A percentile compares a stretch with the other conserved stretches of the same genome.
Conservation (phyloP, 2,329 filamentous ascomycete genomes). For the Chrysosporium queenslandicum region DNA sequence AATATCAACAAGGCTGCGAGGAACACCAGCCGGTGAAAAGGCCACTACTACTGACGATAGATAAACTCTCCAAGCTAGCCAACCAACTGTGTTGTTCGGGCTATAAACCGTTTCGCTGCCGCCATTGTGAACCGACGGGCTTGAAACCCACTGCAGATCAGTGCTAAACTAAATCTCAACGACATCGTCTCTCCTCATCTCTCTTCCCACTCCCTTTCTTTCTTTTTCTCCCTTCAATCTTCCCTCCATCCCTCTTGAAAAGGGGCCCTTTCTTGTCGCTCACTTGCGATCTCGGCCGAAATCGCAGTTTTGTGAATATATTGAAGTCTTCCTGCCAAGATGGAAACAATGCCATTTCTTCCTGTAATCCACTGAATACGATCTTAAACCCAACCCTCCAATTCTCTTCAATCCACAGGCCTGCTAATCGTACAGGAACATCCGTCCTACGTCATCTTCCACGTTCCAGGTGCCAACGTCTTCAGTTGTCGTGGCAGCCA, state of each 20-base stretch:
- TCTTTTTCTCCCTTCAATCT: background rate
- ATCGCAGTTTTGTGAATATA: background rate
- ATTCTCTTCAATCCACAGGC: background rate
- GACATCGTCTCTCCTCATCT: background rate
- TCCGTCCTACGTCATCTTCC: background rate
- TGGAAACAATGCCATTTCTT: background rate
- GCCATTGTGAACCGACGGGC: background rate
- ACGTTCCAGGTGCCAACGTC: background rate
- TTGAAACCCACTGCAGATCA: conserved; percentile 6
- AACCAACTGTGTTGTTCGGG: background rate
- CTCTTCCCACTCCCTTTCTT: background rate
- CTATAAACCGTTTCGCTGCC: conserved; percentile 1
- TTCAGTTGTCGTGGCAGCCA: background rate
- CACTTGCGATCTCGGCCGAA: conserved; percentile 1
- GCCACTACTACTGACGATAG: background rate
- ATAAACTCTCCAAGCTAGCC: too few relatives aligned
- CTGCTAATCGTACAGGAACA: background rate
- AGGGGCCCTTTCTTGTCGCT: background rate
- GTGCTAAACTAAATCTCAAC: conserved; percentile 5
- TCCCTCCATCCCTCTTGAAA: background rate
- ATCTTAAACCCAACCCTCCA: background rate
- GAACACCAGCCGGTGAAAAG: too few relatives aligned
- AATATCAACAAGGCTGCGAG: conserved; percentile 5
- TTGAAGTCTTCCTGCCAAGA: background rate
- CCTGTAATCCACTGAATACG: background rate